Evolutionary conservation across 2,329 filamentous ascomycete species (phyloP).

Genomic region (Pyrenochaeta sp.): DNA sequence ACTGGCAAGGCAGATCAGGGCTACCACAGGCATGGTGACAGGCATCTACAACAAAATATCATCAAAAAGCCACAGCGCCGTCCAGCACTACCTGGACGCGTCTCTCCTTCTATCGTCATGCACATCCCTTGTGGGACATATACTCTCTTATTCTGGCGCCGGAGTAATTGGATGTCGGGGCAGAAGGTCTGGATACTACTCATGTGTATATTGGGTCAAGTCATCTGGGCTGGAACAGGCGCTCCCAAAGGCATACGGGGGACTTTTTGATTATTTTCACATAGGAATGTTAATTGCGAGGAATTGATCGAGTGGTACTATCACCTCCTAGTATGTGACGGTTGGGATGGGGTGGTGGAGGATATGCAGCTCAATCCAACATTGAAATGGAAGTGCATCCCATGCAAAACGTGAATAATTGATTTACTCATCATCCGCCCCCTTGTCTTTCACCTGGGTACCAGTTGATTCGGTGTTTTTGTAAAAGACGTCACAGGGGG

Average conservation of each 20-base stretch:
- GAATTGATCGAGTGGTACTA: slow-evolving; percentile 7
- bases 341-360: slow-evolving; percentile 1
- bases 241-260: slow-evolving; percentile 10
- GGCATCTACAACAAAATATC: neutral
- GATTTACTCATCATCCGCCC: too few species aligned
- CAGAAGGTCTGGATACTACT: slow-evolving; percentile 35
- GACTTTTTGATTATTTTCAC: neutral
- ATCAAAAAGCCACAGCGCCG: neutral
- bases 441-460: too few species aligned
- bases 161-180: slow-evolving; percentile 21
- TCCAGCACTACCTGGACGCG: neutral
- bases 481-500: neutral
- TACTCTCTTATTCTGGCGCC: slow-evolving; percentile 23
- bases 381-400: neutral
- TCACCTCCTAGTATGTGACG: slow-evolving; percentile 11
- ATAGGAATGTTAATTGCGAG: slow-evolving; percentile 14
- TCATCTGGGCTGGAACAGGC: slow-evolving; percentile 12
- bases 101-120: slow-evolving; percentile 27
- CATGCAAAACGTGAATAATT: too few species aligned
- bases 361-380: slow-evolving; percentile 21
- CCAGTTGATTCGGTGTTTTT: too few species aligned
- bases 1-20: neutral
- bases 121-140: slow-evolving; percentile 15
- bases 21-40: neutral
- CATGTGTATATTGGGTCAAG: slow-evolving; percentile 27